A percentile compares a stretch with the other conserved stretches of the same genome.
phyloP scores from a whole-genome alignment of 2,329 filamentous ascomycete genomes.

The Akanthomyces dipterigenus region DNA sequence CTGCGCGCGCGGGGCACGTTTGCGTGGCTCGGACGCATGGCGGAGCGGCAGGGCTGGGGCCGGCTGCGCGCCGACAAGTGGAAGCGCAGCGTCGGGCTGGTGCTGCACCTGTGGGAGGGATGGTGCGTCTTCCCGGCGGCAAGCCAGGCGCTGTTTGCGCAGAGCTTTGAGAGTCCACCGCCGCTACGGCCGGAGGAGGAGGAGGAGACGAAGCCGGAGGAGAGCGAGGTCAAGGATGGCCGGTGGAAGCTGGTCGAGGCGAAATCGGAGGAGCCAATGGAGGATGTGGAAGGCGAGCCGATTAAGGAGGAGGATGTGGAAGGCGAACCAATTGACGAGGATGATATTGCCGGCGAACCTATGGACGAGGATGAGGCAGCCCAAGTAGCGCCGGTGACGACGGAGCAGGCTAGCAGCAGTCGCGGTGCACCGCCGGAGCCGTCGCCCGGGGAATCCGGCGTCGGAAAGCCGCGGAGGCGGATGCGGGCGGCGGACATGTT shows the following conservation, averaged over 20 bases:
- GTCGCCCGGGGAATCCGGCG: constrained; percentile 10
- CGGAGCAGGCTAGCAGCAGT: constrained; percentile 19
- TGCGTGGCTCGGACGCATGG: constrained; percentile 65
- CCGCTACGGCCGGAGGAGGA: constrained; percentile 20
- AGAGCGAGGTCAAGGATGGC: constrained; percentile 29
- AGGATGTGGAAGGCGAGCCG: constrained; percentile 40
- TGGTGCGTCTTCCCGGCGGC: constrained; percentile 69
- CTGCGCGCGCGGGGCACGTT: constrained; percentile 65
- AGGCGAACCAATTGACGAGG: constrained; percentile 33
- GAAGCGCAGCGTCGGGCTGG: constrained; percentile 65
- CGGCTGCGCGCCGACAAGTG: constrained; percentile 77
- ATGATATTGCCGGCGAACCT: constrained; percentile 30
- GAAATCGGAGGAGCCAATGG: constrained; percentile 18
- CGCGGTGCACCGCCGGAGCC: constrained; percentile 24
- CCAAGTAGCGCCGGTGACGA: constrained; percentile 23
- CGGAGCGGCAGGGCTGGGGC: constrained; percentile 70
- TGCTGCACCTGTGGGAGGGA: constrained; percentile 65
- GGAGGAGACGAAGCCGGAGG: constrained; percentile 24
- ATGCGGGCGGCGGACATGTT: constrained; percentile 84
- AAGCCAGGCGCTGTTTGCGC: constrained; percentile 63
- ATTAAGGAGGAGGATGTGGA: constrained; percentile 36
- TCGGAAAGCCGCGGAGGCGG: constrained; percentile 45
- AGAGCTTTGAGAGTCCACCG: constrained; percentile 66
- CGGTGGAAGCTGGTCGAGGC: constrained; percentile 47
- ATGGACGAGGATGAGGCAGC: constrained; percentile 31